Conservation (phyloP, 2,329 filamentous ascomycete species). For the Alternaria alternata region DNA sequence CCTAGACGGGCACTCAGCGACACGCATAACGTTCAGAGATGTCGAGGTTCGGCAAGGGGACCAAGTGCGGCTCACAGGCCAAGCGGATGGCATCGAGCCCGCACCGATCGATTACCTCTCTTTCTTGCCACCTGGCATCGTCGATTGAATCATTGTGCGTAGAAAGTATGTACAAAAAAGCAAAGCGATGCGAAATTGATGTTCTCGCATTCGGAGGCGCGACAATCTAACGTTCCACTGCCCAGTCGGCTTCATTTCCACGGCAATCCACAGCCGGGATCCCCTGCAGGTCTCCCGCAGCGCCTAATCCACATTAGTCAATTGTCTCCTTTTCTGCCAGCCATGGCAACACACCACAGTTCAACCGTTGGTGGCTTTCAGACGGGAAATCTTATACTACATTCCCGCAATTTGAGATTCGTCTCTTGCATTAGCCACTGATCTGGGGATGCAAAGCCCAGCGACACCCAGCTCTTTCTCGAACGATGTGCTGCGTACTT, state of each 20-base stretch:
- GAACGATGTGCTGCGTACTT: slow-evolving; percentile 1
- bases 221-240: slow-evolving; percentile 4
- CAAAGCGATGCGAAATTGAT: slow-evolving; percentile 1
- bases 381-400: slow-evolving; percentile 17
- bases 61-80: slow-evolving; percentile 63
- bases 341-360: slow-evolving; percentile 14
- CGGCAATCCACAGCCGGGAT: slow-evolving; percentile 18
- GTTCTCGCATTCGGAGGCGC: slow-evolving; percentile 4
- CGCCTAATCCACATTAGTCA: slow-evolving; percentile 7
- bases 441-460: slow-evolving; percentile 8
- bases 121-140: slow-evolving; percentile 65
- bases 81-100: slow-evolving; percentile 66
- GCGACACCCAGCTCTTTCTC: neutral
- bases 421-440: slow-evolving; percentile 13
- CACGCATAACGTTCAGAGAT: slow-evolving; percentile 65
- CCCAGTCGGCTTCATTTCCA: slow-evolving; percentile 24
- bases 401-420: neutral
- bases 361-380: slow-evolving; percentile 22
- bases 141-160: slow-evolving; percentile 56
- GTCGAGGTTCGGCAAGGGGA: slow-evolving; percentile 62
- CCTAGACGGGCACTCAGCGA: slow-evolving; percentile 71
- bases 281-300: slow-evolving; percentile 11
- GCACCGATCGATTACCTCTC: slow-evolving; percentile 74
- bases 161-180: slow-evolving; percentile 2
- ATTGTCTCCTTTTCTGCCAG: slow-evolving; percentile 15